These are phyloP conservation scores for Camellia granthamiana DNA, from an alignment of 148 eudicot genomes.

Conservation along the genomic window DNA sequence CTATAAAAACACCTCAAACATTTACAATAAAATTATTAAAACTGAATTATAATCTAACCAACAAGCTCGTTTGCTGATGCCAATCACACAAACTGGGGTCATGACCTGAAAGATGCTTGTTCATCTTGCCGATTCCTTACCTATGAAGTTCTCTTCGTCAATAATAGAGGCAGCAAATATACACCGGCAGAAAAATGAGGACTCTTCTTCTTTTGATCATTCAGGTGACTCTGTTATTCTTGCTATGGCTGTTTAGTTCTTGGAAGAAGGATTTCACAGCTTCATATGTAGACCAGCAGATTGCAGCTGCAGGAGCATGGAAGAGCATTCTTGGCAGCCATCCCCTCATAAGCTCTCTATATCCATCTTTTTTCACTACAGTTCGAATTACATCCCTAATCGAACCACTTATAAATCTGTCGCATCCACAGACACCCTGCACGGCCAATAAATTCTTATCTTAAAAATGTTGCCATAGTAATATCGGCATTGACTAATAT, in stretches of 20 bases:
- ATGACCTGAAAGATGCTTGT: background rate
- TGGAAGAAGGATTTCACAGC: slow-evolving; percentile 61
- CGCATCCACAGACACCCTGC: slow-evolving; percentile 91
- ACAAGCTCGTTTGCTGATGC: background rate
- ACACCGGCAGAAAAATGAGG: background rate
- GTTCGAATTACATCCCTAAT: slow-evolving; percentile 56
- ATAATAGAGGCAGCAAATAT: background rate
- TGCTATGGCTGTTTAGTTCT: slow-evolving; percentile 27
- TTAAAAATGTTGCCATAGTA: background rate
- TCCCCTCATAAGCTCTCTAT: slow-evolving; percentile 72
- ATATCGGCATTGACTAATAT: background rate
- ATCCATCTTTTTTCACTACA: slow-evolving; percentile 67
- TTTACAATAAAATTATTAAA: background rate
- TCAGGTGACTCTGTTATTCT: slow-evolving; percentile 27
- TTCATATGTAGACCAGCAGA: slow-evolving; percentile 80
- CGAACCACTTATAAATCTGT: slow-evolving; percentile 67
- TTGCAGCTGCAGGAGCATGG: slow-evolving; percentile 86
- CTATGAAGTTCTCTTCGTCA: background rate
- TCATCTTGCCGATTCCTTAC: background rate
- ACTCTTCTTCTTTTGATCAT: background rate
- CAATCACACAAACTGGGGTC: background rate
- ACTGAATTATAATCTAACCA: background rate
- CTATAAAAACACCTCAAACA: background rate
- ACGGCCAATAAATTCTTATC: background rate
- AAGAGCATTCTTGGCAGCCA: slow-evolving; percentile 87